A percentile compares a stretch with the other conserved stretches of the same genome.
Evolutionary conservation across 176 grass and related monocot species (phyloP).

Genomic region (Otatea glauca): DNA sequence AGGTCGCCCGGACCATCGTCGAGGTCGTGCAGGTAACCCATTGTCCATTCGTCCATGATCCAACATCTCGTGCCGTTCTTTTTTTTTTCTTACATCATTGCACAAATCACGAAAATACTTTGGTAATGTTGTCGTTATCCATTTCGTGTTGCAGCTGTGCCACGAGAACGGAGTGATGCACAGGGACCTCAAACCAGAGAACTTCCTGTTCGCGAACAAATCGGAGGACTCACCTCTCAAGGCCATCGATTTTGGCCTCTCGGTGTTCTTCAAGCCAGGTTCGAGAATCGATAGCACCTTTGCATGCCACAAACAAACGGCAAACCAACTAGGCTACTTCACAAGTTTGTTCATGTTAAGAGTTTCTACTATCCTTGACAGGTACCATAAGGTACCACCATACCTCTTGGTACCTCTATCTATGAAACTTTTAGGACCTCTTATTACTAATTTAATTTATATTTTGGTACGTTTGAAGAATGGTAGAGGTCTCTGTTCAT

Average conservation of each 20-base stretch:
- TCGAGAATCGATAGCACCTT: not conserved
- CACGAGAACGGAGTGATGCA: slow-evolving; percentile 71
- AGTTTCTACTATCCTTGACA: too few species aligned
- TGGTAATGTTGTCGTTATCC: not conserved
- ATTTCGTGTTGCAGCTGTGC: slow-evolving; percentile 38
- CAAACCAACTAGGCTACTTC: not conserved
- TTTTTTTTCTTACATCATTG: not conserved
- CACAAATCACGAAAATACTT: not conserved
- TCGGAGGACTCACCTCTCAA: slow-evolving; percentile 62
- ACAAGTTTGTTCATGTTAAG: too few species aligned
- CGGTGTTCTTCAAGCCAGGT: slow-evolving; percentile 74
- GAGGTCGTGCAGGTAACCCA: slow-evolving; percentile 65
- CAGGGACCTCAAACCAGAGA: slow-evolving; percentile 77
- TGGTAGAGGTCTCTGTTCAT: too few species aligned
- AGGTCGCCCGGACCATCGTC: slow-evolving; percentile 68
- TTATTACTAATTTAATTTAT: too few species aligned
- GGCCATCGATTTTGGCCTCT: slow-evolving; percentile 78
- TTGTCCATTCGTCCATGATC: not conserved
- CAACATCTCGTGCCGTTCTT: not conserved
- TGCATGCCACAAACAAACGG: too few species aligned
- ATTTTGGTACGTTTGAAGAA: too few species aligned
- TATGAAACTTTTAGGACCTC: too few species aligned
- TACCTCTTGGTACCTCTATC: too few species aligned
- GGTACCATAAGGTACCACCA: too few species aligned
- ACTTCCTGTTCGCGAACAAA: slow-evolving; percentile 65